These are phyloP conservation scores for Fraxinus ornus DNA, from an alignment of 305 asterid species.

Conservation along the genomic window DNA sequence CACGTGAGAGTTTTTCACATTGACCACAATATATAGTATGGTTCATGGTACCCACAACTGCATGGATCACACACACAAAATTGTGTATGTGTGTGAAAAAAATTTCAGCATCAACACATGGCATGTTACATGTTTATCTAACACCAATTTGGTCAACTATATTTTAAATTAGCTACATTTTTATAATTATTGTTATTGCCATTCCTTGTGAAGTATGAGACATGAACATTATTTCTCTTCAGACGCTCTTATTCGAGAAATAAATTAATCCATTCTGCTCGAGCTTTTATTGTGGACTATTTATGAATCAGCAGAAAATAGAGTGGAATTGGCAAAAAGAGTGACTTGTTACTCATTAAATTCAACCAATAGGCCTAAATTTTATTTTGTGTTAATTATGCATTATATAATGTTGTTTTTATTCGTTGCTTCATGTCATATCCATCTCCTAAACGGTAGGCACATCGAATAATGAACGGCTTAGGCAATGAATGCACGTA, in stretches of 20 bases:
- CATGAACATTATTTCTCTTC: neutral
- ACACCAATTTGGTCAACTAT: constrained; percentile 29
- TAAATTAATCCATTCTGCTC: neutral
- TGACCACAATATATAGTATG: constrained; percentile 18
- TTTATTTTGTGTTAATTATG: no score
- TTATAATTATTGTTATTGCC: neutral
- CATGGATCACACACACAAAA: neutral
- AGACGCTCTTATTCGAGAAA: no score
- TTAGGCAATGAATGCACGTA: no score
- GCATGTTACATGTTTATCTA: constrained; percentile 25
- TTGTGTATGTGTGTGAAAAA: neutral
- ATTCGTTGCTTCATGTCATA: neutral
- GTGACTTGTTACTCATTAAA: no score
- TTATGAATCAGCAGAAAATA: no score
- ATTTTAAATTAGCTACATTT: constrained; percentile 19
- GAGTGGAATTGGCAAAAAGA: no score
- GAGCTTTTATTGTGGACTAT: neutral
- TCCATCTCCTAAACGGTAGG: neutral
- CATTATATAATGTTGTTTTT: no score
- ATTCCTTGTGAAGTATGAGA: neutral
- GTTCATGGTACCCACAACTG: constrained; percentile 12
- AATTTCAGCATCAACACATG: constrained; percentile 33
- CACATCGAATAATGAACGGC: no score
- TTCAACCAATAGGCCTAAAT: no score
- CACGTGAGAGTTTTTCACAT: constrained; percentile 26